phyloP scores from a whole-genome alignment of 345 rosid species.

The Laguncularia racemosa region DNA sequence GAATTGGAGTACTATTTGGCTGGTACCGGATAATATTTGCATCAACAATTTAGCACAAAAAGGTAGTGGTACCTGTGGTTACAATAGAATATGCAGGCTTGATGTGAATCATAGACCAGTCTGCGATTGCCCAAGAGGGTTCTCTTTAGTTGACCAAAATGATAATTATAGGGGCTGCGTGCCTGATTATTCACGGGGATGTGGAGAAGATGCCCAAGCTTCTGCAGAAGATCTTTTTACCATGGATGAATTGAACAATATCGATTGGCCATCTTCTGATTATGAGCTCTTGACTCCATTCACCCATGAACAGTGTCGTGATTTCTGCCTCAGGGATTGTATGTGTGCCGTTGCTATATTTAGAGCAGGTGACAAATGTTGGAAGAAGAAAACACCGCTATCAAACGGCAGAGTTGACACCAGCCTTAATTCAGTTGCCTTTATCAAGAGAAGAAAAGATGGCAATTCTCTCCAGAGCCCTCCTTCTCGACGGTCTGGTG shows the following conservation, averaged over 20 bases:
- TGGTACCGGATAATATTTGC: constrained; percentile 20
- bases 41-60: rapidly evolving
- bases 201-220: constrained; percentile 5
- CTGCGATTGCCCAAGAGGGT: constrained; percentile 23
- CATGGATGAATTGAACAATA: neutral
- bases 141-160: constrained; percentile 5
- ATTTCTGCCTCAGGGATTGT: constrained; percentile 30
- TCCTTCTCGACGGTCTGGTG: neutral
- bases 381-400: constrained; percentile 35
- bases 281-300: constrained; percentile 15
- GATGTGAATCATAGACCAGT: constrained; percentile 1
- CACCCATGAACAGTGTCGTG: constrained; percentile 14
- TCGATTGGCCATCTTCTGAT: constrained; percentile 27
- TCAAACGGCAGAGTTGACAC: constrained; percentile 19
- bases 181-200: constrained; percentile 13
- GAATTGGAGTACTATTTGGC: neutral
- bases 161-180: constrained; percentile 18
- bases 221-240: constrained; percentile 9
- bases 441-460: constrained; percentile 21
- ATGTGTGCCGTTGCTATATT: constrained; percentile 26
- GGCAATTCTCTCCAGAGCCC: neutral
- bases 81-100: constrained; percentile 19
- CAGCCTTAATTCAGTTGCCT: constrained; percentile 7
- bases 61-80: constrained; percentile 33
- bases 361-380: constrained; percentile 8